phyloP scores from a whole-genome alignment of 208 protist genomes.

The Acanthamoeba triangularis region DNA sequence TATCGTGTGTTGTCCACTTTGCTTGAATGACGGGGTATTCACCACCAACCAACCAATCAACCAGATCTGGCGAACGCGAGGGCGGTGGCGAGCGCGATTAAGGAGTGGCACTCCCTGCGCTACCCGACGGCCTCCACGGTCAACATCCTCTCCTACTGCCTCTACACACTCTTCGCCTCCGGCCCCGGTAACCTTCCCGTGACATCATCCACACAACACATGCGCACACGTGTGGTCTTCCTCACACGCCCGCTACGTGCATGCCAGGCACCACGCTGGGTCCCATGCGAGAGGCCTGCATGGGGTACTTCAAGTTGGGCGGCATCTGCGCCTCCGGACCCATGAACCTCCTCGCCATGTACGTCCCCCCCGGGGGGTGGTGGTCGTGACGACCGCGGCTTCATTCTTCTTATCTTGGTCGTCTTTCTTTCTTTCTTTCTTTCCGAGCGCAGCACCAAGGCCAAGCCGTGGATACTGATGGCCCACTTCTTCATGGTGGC shows the following conservation, averaged over 20 bases:
- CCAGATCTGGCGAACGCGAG: slow-evolving; percentile 90
- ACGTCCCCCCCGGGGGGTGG: not conserved
- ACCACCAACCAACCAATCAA: slow-evolving; percentile 83
- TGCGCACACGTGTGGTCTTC: too few relatives aligned
- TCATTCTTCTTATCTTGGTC: not conserved
- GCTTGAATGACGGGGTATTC: too few relatives aligned
- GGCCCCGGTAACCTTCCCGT: not conserved
- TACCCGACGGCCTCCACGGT: slow-evolving; percentile 92
- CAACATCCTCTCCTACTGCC: slow-evolving; percentile 95
- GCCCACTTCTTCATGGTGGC: slow-evolving; percentile 39
- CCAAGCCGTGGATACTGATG: slow-evolving; percentile 41
- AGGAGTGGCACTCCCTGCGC: slow-evolving; percentile 85
- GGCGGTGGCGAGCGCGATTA: slow-evolving; percentile 87
- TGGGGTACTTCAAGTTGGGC: slow-evolving; percentile 95
- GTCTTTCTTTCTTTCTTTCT: too few relatives aligned
- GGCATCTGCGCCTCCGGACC: slow-evolving; percentile 93
- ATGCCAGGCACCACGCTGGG: slow-evolving; percentile 76
- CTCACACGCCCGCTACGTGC: not conserved
- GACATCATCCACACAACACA: not conserved
- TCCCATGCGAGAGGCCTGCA: slow-evolving; percentile 92
- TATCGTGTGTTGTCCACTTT: too few relatives aligned
- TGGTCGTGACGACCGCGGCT: too few relatives aligned
- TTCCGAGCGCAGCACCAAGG: not conserved
- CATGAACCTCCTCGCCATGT: slow-evolving; percentile 91
- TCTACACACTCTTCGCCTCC: slow-evolving; percentile 93